Conservation (phyloP, 2,329 filamentous ascomycete species). For the Cercospora sp. region DNA sequence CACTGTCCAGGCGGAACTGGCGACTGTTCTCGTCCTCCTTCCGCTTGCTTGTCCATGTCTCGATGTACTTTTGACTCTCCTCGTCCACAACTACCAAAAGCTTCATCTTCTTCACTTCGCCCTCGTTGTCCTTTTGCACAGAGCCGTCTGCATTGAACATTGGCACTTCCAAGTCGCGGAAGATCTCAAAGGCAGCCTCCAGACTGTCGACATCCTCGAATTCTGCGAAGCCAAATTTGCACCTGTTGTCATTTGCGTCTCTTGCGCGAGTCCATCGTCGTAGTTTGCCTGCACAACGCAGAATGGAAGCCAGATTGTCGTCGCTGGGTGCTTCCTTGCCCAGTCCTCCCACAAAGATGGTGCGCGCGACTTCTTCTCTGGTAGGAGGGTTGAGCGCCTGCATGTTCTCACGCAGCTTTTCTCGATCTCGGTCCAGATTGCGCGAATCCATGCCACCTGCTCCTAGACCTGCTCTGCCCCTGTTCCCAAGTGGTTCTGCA, state of each 20-base stretch:
- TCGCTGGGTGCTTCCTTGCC: conserved; percentile 76
- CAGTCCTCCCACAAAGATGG: conserved; percentile 85
- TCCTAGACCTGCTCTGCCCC: conserved; percentile 52
- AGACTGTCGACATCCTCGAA: conserved; percentile 90
- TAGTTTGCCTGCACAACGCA: conserved; percentile 71
- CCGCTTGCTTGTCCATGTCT: conserved; percentile 70
- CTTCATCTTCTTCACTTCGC: conserved; percentile 36
- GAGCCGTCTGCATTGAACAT: conserved; percentile 54
- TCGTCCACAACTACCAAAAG: conserved; percentile 69
- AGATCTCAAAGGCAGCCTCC: conserved; percentile 77
- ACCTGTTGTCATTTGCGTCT: conserved; percentile 76
- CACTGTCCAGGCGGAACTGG: conserved; percentile 68
- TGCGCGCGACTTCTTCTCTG: conserved; percentile 85
- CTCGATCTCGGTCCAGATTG: conserved; percentile 56
- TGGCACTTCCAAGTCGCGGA: conserved; percentile 80
- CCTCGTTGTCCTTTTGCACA: conserved; percentile 45
- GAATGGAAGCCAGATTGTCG: conserved; percentile 73
- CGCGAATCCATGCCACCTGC: conserved; percentile 54
- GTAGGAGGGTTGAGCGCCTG: conserved; percentile 70
- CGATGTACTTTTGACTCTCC: conserved; percentile 78
- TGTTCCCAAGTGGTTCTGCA: conserved; percentile 40
- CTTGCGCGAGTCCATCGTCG: conserved; percentile 81
- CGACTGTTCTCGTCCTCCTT: conserved; percentile 62
- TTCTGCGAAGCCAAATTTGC: conserved; percentile 92
- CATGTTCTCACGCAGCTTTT: conserved; percentile 37